phyloP scores from a whole-genome alignment of 148 eudicot species.

The Rhododendron simsii region DNA sequence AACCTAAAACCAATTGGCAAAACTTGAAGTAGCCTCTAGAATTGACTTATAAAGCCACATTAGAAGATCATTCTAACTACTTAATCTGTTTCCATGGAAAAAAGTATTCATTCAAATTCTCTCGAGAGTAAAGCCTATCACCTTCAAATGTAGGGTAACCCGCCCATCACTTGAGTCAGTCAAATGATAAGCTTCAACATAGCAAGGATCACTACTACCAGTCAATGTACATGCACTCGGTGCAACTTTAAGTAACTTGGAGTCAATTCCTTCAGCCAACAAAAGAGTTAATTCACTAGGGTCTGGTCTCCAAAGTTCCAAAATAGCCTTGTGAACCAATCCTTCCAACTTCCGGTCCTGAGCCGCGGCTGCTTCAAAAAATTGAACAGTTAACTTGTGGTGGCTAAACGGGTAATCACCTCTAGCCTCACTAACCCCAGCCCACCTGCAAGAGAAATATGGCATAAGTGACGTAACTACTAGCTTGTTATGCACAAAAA shows the following conservation, averaged over 20 bases:
- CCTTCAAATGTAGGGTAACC: conserved; percentile 92
- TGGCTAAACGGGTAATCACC: conserved; percentile 99
- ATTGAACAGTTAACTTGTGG: conserved; percentile 93
- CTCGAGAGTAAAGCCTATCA: conserved; percentile 9
- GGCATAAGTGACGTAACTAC: background rate
- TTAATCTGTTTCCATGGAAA: background rate
- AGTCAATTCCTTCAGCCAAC: conserved; percentile 64
- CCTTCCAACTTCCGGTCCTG: conserved; percentile 97
- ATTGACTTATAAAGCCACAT: background rate
- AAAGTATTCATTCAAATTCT: background rate
- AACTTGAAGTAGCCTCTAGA: no score
- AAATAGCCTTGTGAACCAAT: conserved; percentile 87
- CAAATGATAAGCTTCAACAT: conserved; percentile 95
- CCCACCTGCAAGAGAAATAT: conserved; percentile 65
- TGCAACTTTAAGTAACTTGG: conserved; percentile 71
- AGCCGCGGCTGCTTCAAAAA: conserved; percentile 92
- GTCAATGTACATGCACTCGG: conserved; percentile 78
- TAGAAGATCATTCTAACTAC: background rate
- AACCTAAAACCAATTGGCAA: no score
- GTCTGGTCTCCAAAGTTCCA: conserved; percentile 97
- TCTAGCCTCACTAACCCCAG: conserved; percentile 79
- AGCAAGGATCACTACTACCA: conserved; percentile 98
- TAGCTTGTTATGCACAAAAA: background rate
- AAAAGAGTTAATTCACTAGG: conserved; percentile 77
- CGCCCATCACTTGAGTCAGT: conserved; percentile 94